Conservation (phyloP, 2,329 filamentous ascomycete species). For the Decorospora gaudefroyi region DNA sequence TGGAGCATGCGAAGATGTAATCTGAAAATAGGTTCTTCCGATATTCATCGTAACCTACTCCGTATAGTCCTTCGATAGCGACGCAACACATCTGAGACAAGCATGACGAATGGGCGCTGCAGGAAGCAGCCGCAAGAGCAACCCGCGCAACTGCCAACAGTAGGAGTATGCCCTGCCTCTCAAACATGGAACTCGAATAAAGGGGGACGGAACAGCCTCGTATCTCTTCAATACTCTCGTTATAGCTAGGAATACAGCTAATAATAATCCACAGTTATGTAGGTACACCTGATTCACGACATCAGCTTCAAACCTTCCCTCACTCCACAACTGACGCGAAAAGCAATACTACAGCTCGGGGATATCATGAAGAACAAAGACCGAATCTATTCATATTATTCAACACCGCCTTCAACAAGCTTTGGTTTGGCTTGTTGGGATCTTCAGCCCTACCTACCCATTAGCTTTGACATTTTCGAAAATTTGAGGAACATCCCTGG, state of each 20-base stretch:
- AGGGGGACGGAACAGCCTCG: slow-evolving; percentile 11
- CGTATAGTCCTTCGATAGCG: background rate
- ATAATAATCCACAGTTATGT: no score
- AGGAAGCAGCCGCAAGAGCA: slow-evolving; percentile 2
- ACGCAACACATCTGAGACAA: background rate
- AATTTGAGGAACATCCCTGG: background rate
- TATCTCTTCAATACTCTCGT: slow-evolving; percentile 13
- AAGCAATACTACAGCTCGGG: slow-evolving; percentile 5
- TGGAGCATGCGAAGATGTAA: background rate
- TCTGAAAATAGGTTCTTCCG: no score
- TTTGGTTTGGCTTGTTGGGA: slow-evolving; percentile 6
- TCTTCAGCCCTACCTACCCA: slow-evolving; percentile 7
- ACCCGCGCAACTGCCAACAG: slow-evolving; percentile 12
- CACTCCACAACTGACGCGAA: slow-evolving; percentile 13
- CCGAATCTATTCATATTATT: slow-evolving; percentile 14
- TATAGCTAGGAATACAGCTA: slow-evolving; percentile 9
- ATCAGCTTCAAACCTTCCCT: slow-evolving; percentile 14
- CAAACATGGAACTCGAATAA: slow-evolving; percentile 3
- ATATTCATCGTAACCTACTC: no score
- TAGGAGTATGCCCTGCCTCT: no score
- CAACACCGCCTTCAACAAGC: slow-evolving; percentile 13
- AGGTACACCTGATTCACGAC: slow-evolving; percentile 11
- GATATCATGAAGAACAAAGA: slow-evolving; percentile 6
- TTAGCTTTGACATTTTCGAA: no score
- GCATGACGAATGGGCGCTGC: slow-evolving; percentile 1